Evolutionary conservation across 371 early-diverging fungal species (phyloP), one percentile per base, ranked within the genome.

Genomic region (Mortierella sp.): DNA sequence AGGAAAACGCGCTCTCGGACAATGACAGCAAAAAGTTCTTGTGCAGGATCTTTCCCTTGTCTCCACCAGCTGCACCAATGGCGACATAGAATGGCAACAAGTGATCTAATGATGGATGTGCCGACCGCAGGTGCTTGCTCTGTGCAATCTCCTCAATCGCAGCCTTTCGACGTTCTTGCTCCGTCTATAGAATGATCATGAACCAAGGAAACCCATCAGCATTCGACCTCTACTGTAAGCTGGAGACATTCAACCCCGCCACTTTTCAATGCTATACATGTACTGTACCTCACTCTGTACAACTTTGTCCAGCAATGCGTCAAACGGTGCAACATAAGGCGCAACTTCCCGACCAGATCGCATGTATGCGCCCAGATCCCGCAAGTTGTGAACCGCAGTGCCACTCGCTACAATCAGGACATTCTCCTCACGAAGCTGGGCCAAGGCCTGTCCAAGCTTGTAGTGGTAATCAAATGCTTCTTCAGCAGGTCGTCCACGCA

Each of bases 351-450:
- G 59, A 22, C 71, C 60, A 9, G 71, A 27, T 13, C 65, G 48
- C 46, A 63, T 60, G 29, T 69, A 61, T 0, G 63, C 44, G 27
- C 80, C 83, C 24, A 84, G 28, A 29, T 82, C 82, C 4, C 83
- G 72, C 56, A 88, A 59, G 52, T 88, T 88, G 61, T 88, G 88
- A 0, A 86, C 85, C 0, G 86, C 82, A 41, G 84, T 82, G 5
- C 88, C 88, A 63, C 83, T 83, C 31, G 84, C 86, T 2, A 88
- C 85, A 57, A 88, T 78, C 47, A 88, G 68, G 5, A 88, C 78
- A 12, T 81, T 81, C 45, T 85, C 82, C 25, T 85, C 80, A 17
- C 86, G 72, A 27, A 83, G 48, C 8, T 73, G 57, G 0, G 55
- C 48, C 52, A 83, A 27, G 0, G 52, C 60, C 45, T 72, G 49